A percentile compares a stretch with the other conserved stretches of the same genome.
Evolutionary conservation across 1,284 basidiomycete species (phyloP).

Genomic region (Ustilago vetiveriae): DNA sequence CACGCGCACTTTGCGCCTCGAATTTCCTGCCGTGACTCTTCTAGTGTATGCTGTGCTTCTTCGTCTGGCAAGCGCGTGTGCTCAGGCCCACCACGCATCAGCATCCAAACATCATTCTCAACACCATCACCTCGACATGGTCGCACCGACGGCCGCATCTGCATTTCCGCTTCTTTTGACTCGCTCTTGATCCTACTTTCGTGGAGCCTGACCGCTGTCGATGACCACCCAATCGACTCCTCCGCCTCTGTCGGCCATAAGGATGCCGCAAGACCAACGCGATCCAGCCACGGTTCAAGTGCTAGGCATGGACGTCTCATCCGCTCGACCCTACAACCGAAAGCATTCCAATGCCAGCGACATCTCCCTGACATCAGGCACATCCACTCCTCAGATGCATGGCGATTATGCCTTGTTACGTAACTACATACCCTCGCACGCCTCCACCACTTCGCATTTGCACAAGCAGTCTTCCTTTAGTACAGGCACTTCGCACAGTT

Average conservation of each 20-base stretch:
- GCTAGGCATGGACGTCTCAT: slow-evolving; percentile 32
- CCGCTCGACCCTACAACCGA: slow-evolving; percentile 22
- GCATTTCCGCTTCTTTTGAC: neutral
- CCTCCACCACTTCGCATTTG: slow-evolving; percentile 19
- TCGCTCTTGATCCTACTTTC: too few species aligned
- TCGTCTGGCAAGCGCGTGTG: too few species aligned
- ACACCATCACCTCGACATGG: too few species aligned
- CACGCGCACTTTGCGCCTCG: too few species aligned
- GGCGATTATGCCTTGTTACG: slow-evolving; percentile 29
- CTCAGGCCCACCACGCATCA: too few species aligned
- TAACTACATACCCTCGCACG: slow-evolving; percentile 29
- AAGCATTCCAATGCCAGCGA: slow-evolving; percentile 28
- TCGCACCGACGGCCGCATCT: too few species aligned
- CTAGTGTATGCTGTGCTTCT: too few species aligned
- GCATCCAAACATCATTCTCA: too few species aligned
- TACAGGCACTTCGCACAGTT: slow-evolving; percentile 26
- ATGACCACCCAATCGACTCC: slow-evolving; percentile 8
- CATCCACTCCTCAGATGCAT: slow-evolving; percentile 28
- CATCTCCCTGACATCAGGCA: slow-evolving; percentile 13
- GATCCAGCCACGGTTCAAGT: slow-evolving; percentile 31
- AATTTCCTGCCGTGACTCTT: too few species aligned
- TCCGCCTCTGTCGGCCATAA: slow-evolving; percentile 20
- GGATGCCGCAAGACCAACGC: slow-evolving; percentile 8
- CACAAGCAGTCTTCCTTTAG: slow-evolving; percentile 40
- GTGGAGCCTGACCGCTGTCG: neutral